Percentiles rank a stretch among this genome's conserved stretches.
Conservation (phyloP, 1,284 basidiomycete genomes). For the Ustilago trichophora region DNA sequence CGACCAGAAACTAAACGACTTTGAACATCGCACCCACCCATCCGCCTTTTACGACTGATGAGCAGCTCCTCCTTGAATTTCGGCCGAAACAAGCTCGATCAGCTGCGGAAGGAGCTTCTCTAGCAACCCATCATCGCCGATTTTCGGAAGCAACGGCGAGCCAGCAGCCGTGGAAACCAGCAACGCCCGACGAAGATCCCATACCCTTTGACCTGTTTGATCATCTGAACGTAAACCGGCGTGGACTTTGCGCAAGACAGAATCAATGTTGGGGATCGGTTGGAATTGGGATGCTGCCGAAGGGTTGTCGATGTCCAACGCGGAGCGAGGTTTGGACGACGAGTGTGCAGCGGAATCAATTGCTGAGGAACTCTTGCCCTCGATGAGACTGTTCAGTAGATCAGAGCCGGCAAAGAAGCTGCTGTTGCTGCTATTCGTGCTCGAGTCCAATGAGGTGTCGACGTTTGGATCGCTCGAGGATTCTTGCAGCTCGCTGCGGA, state of each 20-base stretch:
- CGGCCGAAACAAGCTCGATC: background rate
- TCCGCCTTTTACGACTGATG: no score
- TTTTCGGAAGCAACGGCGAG: no score
- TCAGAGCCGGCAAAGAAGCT: constrained; percentile 13
- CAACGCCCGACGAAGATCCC: constrained; percentile 26
- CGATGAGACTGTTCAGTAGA: constrained; percentile 14
- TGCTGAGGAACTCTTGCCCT: constrained; percentile 10
- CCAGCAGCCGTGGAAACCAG: no score
- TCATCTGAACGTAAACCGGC: background rate
- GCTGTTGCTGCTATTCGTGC: background rate
- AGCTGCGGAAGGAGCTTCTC: constrained; percentile 2
- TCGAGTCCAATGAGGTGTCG: background rate
- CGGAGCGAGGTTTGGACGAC: no score
- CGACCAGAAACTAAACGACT: no score
- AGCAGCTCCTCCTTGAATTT: background rate
- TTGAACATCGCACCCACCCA: no score
- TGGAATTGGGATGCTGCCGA: constrained; percentile 20
- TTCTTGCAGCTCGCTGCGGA: constrained; percentile 16
- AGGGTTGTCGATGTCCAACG: background rate
- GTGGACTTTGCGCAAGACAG: constrained; percentile 8
- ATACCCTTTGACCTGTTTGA: constrained; percentile 1
- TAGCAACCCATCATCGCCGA: background rate
- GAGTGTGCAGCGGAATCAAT: no score
- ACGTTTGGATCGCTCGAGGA: background rate
- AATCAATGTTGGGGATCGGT: constrained; percentile 31